Base-by-base conservation (phyloP, 768 basidiomycete species). In the Agaricus subrufescens region DNA sequence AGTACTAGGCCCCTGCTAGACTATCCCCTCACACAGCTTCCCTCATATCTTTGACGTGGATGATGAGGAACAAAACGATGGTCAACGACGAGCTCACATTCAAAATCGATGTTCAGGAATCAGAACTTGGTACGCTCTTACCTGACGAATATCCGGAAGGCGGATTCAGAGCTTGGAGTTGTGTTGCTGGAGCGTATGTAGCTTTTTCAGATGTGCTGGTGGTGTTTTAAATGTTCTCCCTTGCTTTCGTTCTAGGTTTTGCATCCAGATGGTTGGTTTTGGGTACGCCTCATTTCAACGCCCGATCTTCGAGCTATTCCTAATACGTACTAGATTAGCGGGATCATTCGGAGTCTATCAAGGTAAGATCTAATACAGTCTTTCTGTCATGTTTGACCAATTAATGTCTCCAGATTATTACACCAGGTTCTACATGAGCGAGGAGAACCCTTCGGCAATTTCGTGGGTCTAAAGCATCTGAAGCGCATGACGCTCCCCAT, bases 261-360 rank as follows among this genome's bases (percentile, higher is more conserved):
- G 49, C 42, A 30, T 54, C 11, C 64, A 65, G 43, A 62, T 60
- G 57, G 61, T 61, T 37, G 58, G 61, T 26, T 67, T 67, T 37
- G 64, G 66, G 66, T 67, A 51, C 25, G 59, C 40, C 3, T 10
- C 6, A 65, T 62, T n/a, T 60, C 64, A 9, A 19, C 19, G 19
- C 19, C 19, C 19, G 19, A 19, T 19, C 19, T 19, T 19, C 19
- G 19, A 19, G 19, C 19, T 19, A 19, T 19, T 19, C 19, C 19
- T 19, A 19, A 19, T 19, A 19, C 19, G 19, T 19, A 19, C 19
- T 19, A 19, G 19, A 19, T 19, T 19, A 19, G 19, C 19, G 19
- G 19, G 19, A 19, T 19, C 19, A 19, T 66, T 63, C 30, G 67
- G 67, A 4, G 65, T 66, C 26, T 68, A 63, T 52, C 65, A 66